Evolutionary conservation across 495 filamentous ascomycete species (phyloP).

Genomic region (Trichocladium antarcticum): DNA sequence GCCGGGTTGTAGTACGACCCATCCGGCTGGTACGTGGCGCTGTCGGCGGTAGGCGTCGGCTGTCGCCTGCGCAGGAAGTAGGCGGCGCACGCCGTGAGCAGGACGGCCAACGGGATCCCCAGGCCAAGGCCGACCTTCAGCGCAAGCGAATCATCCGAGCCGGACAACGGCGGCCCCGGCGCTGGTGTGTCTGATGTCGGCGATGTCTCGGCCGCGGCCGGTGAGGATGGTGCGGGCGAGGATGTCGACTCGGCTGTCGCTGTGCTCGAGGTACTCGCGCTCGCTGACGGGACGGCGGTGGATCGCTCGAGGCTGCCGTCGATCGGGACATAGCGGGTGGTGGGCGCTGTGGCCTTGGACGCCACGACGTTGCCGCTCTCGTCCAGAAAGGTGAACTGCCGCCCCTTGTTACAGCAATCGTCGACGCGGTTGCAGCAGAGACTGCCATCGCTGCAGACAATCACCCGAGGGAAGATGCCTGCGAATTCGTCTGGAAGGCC

Average conservation of each 20-base stretch:
- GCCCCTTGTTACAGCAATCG: background rate
- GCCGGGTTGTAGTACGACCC: background rate
- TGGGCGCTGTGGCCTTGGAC: background rate
- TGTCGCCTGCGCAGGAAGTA: conserved; percentile 3
- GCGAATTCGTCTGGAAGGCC: background rate
- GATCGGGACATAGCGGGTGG: background rate
- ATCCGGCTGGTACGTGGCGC: background rate
- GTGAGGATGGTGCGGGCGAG: background rate
- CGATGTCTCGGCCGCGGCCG: background rate
- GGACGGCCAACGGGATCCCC: conserved; percentile 9
- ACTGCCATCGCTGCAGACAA: background rate
- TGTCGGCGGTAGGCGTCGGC: background rate
- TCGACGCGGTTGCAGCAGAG: background rate
- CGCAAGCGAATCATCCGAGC: background rate
- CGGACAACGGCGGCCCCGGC: background rate
- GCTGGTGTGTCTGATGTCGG: background rate
- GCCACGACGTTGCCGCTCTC: background rate
- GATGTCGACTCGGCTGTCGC: background rate
- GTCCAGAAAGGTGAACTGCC: conserved; percentile 3
- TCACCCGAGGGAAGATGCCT: background rate
- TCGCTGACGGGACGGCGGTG: background rate
- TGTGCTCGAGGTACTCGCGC: background rate
- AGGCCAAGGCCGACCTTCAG: conserved; percentile 14
- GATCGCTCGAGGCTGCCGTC: background rate
- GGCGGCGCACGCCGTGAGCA: background rate